Evolutionary conservation across 768 basidiomycete species (phyloP).

Genomic region (Amanita phalloides): DNA sequence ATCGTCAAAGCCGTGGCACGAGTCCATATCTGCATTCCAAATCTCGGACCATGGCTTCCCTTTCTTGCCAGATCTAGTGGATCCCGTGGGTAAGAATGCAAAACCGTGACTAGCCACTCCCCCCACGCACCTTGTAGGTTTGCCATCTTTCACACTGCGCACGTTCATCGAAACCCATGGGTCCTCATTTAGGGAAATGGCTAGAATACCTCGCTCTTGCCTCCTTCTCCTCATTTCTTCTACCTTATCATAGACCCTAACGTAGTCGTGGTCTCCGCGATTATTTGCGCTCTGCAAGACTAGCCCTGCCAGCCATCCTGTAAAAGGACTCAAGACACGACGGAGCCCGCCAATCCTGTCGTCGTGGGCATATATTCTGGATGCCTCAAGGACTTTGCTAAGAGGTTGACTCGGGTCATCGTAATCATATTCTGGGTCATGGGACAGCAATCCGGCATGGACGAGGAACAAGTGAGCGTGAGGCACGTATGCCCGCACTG

Average conservation of each 20-base stretch:
- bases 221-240: slow-evolving; percentile 30
- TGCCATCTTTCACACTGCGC: slow-evolving; percentile 37
- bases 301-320: background rate
- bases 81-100: background rate
- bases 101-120: background rate
- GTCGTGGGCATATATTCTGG: slow-evolving; percentile 5
- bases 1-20: slow-evolving; percentile 40
- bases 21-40: slow-evolving; percentile 60
- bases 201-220: slow-evolving; percentile 63
- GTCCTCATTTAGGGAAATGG: slow-evolving; percentile 66
- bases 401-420: slow-evolving; percentile 58
- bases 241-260: slow-evolving; percentile 5
- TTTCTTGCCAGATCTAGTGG: slow-evolving; percentile 17
- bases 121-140: slow-evolving; percentile 30
- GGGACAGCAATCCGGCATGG: slow-evolving; percentile 76
- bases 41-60: slow-evolving; percentile 69
- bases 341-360: background rate
- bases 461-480: slow-evolving; percentile 67
- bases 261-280: background rate
- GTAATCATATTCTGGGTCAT: slow-evolving; percentile 45
- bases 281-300: background rate
- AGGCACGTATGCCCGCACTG: slow-evolving; percentile 66
- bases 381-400: slow-evolving; percentile 40
- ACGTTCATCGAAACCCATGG: slow-evolving; percentile 76
- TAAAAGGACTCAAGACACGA: background rate